Percentiles rank a stretch among this genome's conserved stretches.
Conservation (phyloP, 2,329 filamentous ascomycete genomes). For the Phialophora verrucosa region DNA sequence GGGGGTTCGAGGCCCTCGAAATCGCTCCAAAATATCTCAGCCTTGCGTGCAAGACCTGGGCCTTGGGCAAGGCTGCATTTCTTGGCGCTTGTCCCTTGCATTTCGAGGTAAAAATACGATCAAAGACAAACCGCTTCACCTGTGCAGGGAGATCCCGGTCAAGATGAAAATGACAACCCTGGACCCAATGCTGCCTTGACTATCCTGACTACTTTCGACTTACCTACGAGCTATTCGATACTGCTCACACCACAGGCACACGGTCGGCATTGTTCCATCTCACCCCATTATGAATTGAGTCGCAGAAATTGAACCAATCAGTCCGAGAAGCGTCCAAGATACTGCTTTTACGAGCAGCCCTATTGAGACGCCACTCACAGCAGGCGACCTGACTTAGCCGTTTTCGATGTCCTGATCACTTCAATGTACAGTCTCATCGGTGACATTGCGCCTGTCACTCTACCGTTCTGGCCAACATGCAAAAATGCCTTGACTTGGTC, state of each 20-base stretch:
- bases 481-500: conserved; percentile 64
- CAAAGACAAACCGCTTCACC: not conserved
- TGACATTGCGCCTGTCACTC: conserved; percentile 44
- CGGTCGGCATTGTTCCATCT: not conserved
- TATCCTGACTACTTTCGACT: not conserved
- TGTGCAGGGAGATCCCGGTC: not conserved
- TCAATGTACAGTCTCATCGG: conserved; percentile 14
- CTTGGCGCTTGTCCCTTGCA: not conserved
- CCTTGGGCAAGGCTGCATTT: not conserved
- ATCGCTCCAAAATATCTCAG: not conserved
- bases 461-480: conserved; percentile 58
- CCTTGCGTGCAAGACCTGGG: not conserved
- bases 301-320: not conserved
- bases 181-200: not conserved
- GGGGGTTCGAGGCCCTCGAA: not conserved
- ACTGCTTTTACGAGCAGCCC: not conserved
- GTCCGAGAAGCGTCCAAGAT: not conserved
- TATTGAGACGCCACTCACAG: not conserved
- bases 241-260: not conserved
- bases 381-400: not conserved
- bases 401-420: not conserved
- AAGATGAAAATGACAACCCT: not conserved
- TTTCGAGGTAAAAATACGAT: not conserved
- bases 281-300: not conserved
- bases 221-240: not conserved